These are phyloP conservation scores for Candida ipomoeae DNA, from an alignment of 805 yeast genomes.

Conservation along the genomic window DNA sequence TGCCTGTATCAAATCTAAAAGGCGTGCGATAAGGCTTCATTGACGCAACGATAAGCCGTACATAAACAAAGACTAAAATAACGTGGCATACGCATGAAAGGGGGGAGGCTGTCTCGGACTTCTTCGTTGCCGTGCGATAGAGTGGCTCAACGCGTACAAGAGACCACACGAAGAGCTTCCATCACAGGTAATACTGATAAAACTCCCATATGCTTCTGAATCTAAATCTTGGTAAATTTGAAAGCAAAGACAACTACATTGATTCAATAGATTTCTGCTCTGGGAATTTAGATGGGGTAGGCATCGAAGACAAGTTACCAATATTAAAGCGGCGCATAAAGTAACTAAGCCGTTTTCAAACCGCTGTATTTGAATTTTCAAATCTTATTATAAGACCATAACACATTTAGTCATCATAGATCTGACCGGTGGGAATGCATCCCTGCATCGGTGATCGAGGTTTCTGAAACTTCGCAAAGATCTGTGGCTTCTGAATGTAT, in stretches of 20 bases:
- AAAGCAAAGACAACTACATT: not conserved
- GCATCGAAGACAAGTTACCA: not conserved
- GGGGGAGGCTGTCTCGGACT: not conserved
- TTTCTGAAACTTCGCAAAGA: not conserved
- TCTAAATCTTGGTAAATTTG: not conserved
- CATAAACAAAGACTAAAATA: not conserved
- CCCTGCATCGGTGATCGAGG: not conserved
- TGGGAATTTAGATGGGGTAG: not conserved
- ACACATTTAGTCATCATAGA: not conserved
- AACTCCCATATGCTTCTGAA: not conserved
- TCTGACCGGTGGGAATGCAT: not conserved
- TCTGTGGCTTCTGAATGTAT: not conserved
- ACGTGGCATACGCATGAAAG: not conserved
- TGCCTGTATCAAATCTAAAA: not conserved
- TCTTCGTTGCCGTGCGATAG: not conserved
- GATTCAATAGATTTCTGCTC: not conserved
- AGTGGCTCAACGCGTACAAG: not conserved
- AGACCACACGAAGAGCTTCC: not conserved
- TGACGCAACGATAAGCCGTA: not conserved
- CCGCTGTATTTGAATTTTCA: not conserved
- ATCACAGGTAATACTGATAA: not conserved
- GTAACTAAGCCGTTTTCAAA: not conserved
- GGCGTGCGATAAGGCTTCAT: not conserved
- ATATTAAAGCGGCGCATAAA: not conserved
- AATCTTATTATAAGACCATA: not conserved